Evolutionary conservation across 768 basidiomycete species (phyloP), one percentile per base, ranked within the genome.

Genomic region (Strobilomyces dryophilus): DNA sequence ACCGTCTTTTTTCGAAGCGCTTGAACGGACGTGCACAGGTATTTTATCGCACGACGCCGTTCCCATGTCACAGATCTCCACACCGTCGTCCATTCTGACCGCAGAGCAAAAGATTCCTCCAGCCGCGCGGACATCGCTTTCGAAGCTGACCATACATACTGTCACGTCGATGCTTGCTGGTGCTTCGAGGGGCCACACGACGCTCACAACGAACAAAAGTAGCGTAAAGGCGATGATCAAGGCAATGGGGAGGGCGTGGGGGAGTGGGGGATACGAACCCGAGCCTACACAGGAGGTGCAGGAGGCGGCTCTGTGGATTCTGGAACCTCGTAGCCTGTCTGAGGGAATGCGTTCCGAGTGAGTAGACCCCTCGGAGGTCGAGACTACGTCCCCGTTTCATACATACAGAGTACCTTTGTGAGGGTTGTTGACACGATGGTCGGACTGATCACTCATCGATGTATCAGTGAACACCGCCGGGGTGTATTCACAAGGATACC

Each of bases 191-290:
- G 83, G 85, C 0, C 85, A 88, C 87, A 94, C 92, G 56, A 91
- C 89, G n/a, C 72, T 95, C 45, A 94, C 92, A 5, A 90, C 90
- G 9, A 95, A 95, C 60, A 76, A 81, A 57, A 78, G 85, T 29
- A 91, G 91, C 58, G 81, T 93, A 24, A 83, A 79, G 62, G 83
- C 83, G 21, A 74, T 94, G n/a, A 55, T 92, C 54, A 75, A 82
- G 54, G 87, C 87, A 66, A 78, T 92, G 67, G 79, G 74, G 51
- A 62, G 67, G 15, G 50, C 41, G 11, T 45, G 29, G 11, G 54
- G 54, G 46, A 27, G 52, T 47, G 36, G 55, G 12, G 47, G 51
- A 39, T 40, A 49, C 20, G 39, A 55, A 34, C 36, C 60, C 20
- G 54, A 67, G 54, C 27, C 27, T 21, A 34, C 20, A 61, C 61